Base-by-base conservation (phyloP, 306 rosid genomes). In the Prunus salicina region DNA sequence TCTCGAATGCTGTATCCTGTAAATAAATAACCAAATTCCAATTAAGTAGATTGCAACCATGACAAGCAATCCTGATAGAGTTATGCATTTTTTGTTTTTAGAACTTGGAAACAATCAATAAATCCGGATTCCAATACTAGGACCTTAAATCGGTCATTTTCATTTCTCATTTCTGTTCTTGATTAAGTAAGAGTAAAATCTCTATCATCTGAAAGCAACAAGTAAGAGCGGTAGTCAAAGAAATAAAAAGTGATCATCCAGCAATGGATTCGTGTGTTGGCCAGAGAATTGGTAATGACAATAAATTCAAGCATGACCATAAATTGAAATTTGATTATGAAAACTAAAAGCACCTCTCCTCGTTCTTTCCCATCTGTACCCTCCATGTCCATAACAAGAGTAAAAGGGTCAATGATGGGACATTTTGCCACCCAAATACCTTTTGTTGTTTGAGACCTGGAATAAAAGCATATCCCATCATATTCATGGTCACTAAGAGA, bases 301-400 rank as follows among this genome's bases (percentile, higher is more conserved):
- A 78, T 43, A 55, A 70, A 45, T 70, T 49, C 41, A 62, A 62
- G 9, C 43, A 41, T 61, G 27, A 80, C 32, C 73, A 41, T 6
- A 38, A 38, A 38, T 38, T 6, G 43, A 28, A 67, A 76, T 14
- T 69, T 19, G 34, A 60, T 63, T 38, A 80, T 38, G 43, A 38
- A 80, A 58, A 57, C 72, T 65, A 64, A 76, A 57, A 64, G 72
- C 85, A 96, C 99, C 99, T 96, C 99, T 86, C 99, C 99, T 16
- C 98, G 90, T 83, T 96, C 99, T 82, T 98, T 88, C 80, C 99
- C 99, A 85, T 96, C 99, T 24, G 99, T 92, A 74, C 99, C 99
- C 89, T 92, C 99, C 83, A 96, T 86, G 85, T 96, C 99, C 99
- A 96, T 91, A 63, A 91, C 99, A 81, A 96, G 80, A 16, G 99